Evolutionary conservation across 495 filamentous ascomycete species (phyloP).

Genomic region (Bombardia bombarda): DNA sequence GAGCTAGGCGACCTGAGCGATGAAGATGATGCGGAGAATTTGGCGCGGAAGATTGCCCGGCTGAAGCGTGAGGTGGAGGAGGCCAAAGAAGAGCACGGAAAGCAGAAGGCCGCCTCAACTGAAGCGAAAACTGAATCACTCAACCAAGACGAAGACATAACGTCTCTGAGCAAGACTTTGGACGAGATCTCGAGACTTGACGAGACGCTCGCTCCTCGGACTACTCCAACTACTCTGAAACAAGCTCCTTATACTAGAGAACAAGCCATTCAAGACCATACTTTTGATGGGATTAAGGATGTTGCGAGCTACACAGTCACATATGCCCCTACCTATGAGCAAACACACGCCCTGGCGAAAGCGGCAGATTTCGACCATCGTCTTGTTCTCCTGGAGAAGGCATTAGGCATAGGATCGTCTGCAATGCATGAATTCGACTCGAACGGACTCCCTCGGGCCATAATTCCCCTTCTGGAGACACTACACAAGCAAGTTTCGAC

Average conservation of each 20-base stretch:
- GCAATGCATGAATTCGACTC: slow-evolving; percentile 56
- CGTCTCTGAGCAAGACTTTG: slow-evolving; percentile 57
- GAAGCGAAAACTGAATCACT: slow-evolving; percentile 19
- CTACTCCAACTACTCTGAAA: slow-evolving; percentile 20
- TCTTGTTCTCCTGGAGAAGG: slow-evolving; percentile 67
- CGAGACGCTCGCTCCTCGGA: slow-evolving; percentile 17
- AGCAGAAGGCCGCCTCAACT: slow-evolving; percentile 33
- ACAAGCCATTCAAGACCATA: neutral
- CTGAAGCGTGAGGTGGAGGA: slow-evolving; percentile 73
- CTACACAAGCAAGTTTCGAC: slow-evolving; percentile 66
- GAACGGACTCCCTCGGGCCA: slow-evolving; percentile 48
- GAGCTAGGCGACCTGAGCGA: slow-evolving; percentile 60
- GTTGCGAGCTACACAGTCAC: slow-evolving; percentile 44
- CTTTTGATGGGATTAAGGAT: no score
- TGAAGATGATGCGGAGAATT: slow-evolving; percentile 53
- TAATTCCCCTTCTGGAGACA: slow-evolving; percentile 71
- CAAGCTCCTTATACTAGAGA: slow-evolving; percentile 2
- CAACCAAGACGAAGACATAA: slow-evolving; percentile 34
- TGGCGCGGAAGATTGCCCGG: slow-evolving; percentile 70
- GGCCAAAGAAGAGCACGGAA: slow-evolving; percentile 58
- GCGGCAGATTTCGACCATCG: slow-evolving; percentile 84
- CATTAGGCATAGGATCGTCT: slow-evolving; percentile 67
- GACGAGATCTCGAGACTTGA: slow-evolving; percentile 44
- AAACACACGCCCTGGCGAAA: slow-evolving; percentile 62
- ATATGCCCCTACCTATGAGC: slow-evolving; percentile 49